These are phyloP conservation scores for Colletotrichum sp. DNA, from an alignment of 2,329 filamentous ascomycete genomes.

Conservation along the genomic window DNA sequence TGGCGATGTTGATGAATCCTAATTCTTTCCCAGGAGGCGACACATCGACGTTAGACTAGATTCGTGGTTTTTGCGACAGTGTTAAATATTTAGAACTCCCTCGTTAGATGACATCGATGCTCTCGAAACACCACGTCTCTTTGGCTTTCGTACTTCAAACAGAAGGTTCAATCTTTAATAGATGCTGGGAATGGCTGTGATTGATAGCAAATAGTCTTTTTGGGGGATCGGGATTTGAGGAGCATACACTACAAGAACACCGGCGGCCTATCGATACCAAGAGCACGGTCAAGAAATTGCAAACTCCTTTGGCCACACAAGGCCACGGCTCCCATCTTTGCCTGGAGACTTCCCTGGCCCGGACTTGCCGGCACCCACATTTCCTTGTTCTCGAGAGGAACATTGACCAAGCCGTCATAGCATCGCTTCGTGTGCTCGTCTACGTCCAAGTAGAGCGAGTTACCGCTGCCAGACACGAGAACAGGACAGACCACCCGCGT, in stretches of 20 bases:
- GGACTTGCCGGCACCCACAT: slow-evolving; percentile 24
- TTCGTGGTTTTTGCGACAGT: no score
- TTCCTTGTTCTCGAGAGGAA: slow-evolving; percentile 21
- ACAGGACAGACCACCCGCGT: slow-evolving; percentile 29
- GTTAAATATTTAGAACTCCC: background rate
- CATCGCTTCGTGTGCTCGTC: slow-evolving; percentile 12
- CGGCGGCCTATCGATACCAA: slow-evolving; percentile 1
- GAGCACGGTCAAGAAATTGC: slow-evolving; percentile 25
- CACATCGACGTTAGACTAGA: background rate
- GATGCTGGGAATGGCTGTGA: no score
- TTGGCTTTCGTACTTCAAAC: no score
- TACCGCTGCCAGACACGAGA: slow-evolving; percentile 29
- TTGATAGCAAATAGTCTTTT: no score
- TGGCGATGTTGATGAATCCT: no score
- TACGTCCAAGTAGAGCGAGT: slow-evolving; percentile 24
- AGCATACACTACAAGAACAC: background rate
- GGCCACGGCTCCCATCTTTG: slow-evolving; percentile 28
- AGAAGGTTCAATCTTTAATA: no score
- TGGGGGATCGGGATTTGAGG: background rate
- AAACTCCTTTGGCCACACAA: slow-evolving; percentile 25
- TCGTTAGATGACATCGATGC: background rate
- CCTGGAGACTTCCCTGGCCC: slow-evolving; percentile 25
- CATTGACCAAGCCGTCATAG: slow-evolving; percentile 17
- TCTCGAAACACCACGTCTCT: no score
- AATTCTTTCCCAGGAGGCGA: background rate